Conservation (phyloP, 192 early-diverging fungal genomes). For the Coemansia sp. region DNA sequence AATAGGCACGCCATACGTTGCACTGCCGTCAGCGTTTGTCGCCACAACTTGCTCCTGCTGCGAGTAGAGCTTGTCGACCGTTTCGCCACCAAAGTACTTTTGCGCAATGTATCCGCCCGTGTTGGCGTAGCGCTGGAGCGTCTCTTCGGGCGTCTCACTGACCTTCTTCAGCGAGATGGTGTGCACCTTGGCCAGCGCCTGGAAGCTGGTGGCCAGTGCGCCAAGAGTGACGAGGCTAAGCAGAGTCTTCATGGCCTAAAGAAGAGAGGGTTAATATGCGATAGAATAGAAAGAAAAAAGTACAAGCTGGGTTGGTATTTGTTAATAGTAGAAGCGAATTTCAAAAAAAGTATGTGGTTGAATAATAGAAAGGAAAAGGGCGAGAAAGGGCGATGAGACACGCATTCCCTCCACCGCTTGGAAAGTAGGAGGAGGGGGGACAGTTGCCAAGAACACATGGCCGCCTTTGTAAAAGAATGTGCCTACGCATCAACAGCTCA, state of each 20-base stretch:
- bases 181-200: slow-evolving; percentile 23
- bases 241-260: slow-evolving; percentile 32
- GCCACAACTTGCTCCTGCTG: slow-evolving; percentile 53
- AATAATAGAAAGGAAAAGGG: background rate
- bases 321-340: background rate
- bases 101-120: slow-evolving; percentile 68
- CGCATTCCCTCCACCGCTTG: background rate
- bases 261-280: background rate
- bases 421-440: background rate
- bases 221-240: slow-evolving; percentile 40
- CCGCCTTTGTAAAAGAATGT: background rate
- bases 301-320: background rate
- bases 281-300: slow-evolving; percentile 1
- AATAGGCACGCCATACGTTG: slow-evolving; percentile 71
- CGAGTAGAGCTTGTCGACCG: slow-evolving; percentile 31
- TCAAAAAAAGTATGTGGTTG: slow-evolving; percentile 9
- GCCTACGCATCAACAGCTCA: background rate
- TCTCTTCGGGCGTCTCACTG: slow-evolving; percentile 59
- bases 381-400: background rate
- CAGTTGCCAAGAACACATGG: slow-evolving; percentile 1
- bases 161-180: slow-evolving; percentile 65
- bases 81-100: slow-evolving; percentile 69
- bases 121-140: slow-evolving; percentile 62
- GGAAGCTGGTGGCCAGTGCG: slow-evolving; percentile 21
- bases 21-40: slow-evolving; percentile 56